A percentile compares a stretch with the other conserved stretches of the same genome.
These are phyloP conservation scores for Talaromyces sp. DNA, from an alignment of 2,329 filamentous ascomycete species.

Conservation along the genomic window DNA sequence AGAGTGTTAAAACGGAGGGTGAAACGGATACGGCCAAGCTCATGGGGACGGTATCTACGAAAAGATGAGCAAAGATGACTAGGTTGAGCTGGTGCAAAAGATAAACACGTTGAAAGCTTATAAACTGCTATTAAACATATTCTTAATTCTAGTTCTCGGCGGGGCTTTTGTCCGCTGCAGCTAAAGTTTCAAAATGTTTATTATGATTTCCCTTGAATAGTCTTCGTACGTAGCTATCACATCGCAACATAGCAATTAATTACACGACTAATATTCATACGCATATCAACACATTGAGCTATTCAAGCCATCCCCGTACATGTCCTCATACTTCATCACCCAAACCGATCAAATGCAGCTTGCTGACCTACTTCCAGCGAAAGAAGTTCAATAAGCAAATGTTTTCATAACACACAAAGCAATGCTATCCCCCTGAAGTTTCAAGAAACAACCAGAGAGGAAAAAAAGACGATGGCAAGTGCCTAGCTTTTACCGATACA, in stretches of 20 bases:
- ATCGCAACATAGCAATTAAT: neutral
- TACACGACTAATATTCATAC: neutral
- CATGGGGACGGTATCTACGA: constrained; percentile 44
- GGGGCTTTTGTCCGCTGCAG: too few relatives aligned
- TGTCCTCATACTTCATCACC: neutral
- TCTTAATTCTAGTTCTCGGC: too few relatives aligned
- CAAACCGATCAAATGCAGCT: neutral
- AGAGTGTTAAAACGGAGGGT: constrained; percentile 56
- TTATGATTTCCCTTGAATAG: too few relatives aligned
- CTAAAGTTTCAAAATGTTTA: too few relatives aligned
- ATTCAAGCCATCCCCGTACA: neutral
- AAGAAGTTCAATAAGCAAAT: neutral
- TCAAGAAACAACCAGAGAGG: neutral
- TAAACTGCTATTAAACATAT: too few relatives aligned
- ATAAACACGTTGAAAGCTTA: too few relatives aligned
- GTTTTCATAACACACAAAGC: neutral
- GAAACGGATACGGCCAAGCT: constrained; percentile 51
- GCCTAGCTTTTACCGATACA: neutral
- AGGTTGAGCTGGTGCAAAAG: neutral
- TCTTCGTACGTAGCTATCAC: neutral
- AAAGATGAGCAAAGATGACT: constrained; percentile 15
- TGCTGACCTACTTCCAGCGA: neutral
- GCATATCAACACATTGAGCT: neutral
- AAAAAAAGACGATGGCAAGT: neutral
- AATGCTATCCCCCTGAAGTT: neutral